A percentile compares a stretch with the other conserved stretches of the same genome.
Conservation (phyloP, 306 rosid genomes). For the Medicago lupulina region DNA sequence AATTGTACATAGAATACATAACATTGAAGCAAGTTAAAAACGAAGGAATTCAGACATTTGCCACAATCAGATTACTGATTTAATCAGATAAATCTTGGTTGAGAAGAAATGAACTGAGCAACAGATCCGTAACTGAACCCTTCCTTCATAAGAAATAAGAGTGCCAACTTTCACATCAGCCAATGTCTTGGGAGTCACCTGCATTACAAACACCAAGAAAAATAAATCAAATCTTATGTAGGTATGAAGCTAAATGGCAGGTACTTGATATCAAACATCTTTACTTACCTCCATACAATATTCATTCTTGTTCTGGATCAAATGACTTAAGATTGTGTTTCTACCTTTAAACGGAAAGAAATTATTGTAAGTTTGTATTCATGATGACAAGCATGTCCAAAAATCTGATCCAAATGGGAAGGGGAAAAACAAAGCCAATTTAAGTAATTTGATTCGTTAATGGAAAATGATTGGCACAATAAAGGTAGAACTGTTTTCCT, state of each 20-base stretch:
- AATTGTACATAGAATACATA: constrained; percentile 20
- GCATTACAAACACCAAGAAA: constrained; percentile 19
- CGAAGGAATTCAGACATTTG: constrained; percentile 2
- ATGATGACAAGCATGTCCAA: constrained; percentile 58
- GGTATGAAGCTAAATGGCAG: not conserved
- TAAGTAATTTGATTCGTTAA: constrained; percentile 49
- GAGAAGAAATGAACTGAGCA: constrained; percentile 20
- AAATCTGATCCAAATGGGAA: constrained; percentile 36
- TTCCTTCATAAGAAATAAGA: constrained; percentile 91
- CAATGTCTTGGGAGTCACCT: constrained; percentile 73
- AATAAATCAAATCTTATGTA: not conserved
- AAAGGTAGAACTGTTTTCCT: constrained; percentile 56
- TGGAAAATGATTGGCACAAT: constrained; percentile 57
- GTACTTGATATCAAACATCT: constrained; percentile 8
- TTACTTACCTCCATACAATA: constrained; percentile 88
- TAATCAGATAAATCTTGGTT: constrained; percentile 23
- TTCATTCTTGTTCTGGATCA: constrained; percentile 83
- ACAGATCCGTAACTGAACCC: constrained; percentile 44
- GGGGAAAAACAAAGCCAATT: constrained; percentile 24
- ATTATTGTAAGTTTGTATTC: constrained; percentile 46
- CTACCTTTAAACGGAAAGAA: constrained; percentile 44
- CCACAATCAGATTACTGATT: constrained; percentile 9
- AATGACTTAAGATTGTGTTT: constrained; percentile 42
- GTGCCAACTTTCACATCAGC: constrained; percentile 99
- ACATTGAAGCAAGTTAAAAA: constrained; percentile 24